Evolutionary conservation across 441 rosid species (phyloP).

Genomic region (Breynia disticha): DNA sequence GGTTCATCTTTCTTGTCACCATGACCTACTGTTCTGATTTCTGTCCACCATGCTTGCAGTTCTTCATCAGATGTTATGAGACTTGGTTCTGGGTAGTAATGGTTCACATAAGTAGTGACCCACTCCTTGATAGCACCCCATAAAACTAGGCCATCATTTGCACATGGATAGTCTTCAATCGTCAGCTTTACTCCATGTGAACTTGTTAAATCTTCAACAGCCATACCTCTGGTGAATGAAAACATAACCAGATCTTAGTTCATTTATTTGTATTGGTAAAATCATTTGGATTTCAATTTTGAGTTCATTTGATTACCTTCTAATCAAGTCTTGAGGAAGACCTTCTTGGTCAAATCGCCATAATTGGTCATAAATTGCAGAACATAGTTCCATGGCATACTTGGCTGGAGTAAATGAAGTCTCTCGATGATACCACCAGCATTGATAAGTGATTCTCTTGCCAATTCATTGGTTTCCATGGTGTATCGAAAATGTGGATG

Average conservation of each 20-base stretch:
- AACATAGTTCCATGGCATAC: constrained; percentile 39
- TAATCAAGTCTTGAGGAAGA: constrained; percentile 48
- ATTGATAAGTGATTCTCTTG: constrained; percentile 42
- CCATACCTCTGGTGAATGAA: constrained; percentile 30
- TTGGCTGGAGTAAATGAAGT: constrained; percentile 36
- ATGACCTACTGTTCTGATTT: constrained; percentile 20
- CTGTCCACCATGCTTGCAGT: constrained; percentile 15
- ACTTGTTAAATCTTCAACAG: constrained; percentile 28
- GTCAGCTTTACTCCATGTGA: constrained; percentile 35
- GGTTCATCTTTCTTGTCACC: constrained; percentile 32
- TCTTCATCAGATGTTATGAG: constrained; percentile 17
- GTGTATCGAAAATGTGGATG: constrained; percentile 77
- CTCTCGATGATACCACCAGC: constrained; percentile 58
- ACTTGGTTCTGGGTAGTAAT: constrained; percentile 13
- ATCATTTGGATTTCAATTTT: too few relatives aligned
- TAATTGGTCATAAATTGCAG: constrained; percentile 39
- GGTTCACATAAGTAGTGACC: constrained; percentile 19
- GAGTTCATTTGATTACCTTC: constrained; percentile 22
- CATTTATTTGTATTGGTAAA: too few relatives aligned
- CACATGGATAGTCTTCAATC: constrained; percentile 44
- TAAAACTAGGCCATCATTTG: constrained; percentile 19
- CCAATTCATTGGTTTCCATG: constrained; percentile 66
- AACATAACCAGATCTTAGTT: too few relatives aligned
- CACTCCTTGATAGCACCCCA: constrained; percentile 20
- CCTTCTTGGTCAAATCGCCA: constrained; percentile 65